Evolutionary conservation across 257 asterid species (phyloP), one percentile per base, ranked within the genome.

Genomic region (Buddleja alternifolia): DNA sequence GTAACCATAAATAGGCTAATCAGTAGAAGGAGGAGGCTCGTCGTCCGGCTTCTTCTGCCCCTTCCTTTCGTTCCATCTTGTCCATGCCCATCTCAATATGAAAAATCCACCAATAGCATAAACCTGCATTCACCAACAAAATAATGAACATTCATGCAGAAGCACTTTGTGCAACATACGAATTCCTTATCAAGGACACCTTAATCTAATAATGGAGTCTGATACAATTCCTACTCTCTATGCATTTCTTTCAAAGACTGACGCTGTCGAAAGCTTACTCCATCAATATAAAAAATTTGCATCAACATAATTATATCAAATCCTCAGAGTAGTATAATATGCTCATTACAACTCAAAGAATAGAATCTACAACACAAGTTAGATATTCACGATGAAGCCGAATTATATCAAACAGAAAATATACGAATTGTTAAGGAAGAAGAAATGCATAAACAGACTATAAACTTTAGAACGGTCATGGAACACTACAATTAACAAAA

Each of bases 11-110:
- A 37, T 40, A 3, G 68, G 62, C 78, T 83, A 85, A 56, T 86
- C 94, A 23, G 77, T 7, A 0, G 95, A 86, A 0, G 95, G 88
- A 11, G 91, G 79, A 66, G 92, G 82, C 65, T 75, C 92, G 17
- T 82, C 69, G 0, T 78, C 82, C 0, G 95, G 70, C 79, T 75
- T 82, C 86, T 83, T 85, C 50, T 69, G 81, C 9, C 84, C 83
- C 77, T 75, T 89, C 67, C 87, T 75, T 46, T 93, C 97, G 6
- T 90, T 93, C 97, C 97, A 93, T 68, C 90, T 84, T 25, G 63
- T 73, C 97, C 96, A 93, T 9, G 95, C 97, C 98, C 98, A 90
- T 77, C 81, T 83, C 78, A 84, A 46, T 50, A 93, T 69, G 72
- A 90, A 78, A 78, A 83, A 73, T 50, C 95, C 94, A 6, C 97